Conservation (phyloP, 257 asterid genomes). For the Verbena officinalis region DNA sequence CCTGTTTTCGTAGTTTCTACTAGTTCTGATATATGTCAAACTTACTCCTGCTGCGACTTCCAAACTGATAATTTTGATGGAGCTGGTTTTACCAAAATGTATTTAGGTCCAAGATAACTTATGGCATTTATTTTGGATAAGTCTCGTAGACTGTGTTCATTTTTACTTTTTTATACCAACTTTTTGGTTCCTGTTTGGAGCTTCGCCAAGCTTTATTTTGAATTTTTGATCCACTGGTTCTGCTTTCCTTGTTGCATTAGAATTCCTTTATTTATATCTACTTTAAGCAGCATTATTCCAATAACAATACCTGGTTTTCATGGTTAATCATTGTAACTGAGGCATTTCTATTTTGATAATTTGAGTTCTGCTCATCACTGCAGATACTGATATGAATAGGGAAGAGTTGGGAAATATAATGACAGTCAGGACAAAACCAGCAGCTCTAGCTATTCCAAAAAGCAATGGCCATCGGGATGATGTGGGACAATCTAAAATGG, state of each 20-base stretch:
- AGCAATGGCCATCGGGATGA: conserved; percentile 53
- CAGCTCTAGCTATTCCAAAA: conserved; percentile 43
- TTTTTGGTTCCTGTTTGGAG: conserved; percentile 12
- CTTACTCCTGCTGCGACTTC: neutral
- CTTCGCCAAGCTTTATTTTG: conserved; percentile 1
- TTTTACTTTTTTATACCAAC: conserved; percentile 3
- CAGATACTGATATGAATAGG: conserved; percentile 76
- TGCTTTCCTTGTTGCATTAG: neutral
- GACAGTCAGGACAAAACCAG: conserved; percentile 71
- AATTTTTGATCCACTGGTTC: neutral
- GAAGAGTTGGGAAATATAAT: conserved; percentile 56
- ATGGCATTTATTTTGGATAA: neutral
- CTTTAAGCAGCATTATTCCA: conserved; percentile 14
- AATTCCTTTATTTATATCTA: neutral
- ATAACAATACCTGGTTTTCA: neutral
- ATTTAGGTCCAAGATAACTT: conserved; percentile 1
- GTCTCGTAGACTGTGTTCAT: conserved; percentile 1
- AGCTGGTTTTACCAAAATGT: conserved; percentile 10
- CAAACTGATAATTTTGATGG: neutral
- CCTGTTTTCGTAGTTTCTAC: neutral
- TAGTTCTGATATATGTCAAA: neutral
- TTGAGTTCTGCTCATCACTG: conserved; percentile 17
- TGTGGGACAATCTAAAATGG: conserved; percentile 64
- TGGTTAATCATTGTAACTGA: neutral
- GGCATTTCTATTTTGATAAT: neutral